Evolutionary conservation across 352 stramenopile species (phyloP), one percentile per base, ranked within the genome.

Genomic region (Labyrinthula sp.): DNA sequence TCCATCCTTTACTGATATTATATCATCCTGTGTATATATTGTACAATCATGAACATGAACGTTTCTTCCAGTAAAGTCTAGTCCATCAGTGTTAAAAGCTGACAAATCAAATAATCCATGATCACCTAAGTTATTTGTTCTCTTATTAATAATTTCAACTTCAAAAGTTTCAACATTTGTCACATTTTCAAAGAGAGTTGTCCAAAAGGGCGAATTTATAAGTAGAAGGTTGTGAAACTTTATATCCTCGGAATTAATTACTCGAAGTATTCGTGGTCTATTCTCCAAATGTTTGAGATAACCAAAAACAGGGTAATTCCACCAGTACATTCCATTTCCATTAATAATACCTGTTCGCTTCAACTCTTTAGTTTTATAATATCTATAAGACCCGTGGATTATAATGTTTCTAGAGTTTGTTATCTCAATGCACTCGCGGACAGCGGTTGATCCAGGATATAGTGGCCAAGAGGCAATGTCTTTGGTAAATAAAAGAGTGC

Each of bases 71-170:
- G 62, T 52, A 14, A 71, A 28, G 40, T 71, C 62, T 35, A 71
- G 68, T 2, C 63, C 63, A 41, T 71, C 63, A 9, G 63, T 71
- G 46, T 71, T 71, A 48, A 71, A 71, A 1, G 63, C 63, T 6
- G 55, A 49, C 17, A 71, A 25, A 25, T 71, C 62, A n/a, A 69
- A 21, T 4, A 67, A 31, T 1, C 24, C 35, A 38, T 71, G 63
- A n/a, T n/a, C n/a, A 1, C 29, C 48, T 39, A 58, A 24, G 14
- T 43, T 28, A 24, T 59, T 21, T 10, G 58, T 67, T 1, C 58
- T 27, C n/a, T 58, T 28, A 0, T 47, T 47, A 15, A 45, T 20
- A 1, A 69, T 63, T 9, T 57, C 47, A 26, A 15, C 26, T 28
- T 66, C 15, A 10, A 54, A 39, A 30, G 71, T 36, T 24, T 59